Evolutionary conservation across 164 flowering plant genomes (phyloP).

Genomic region (Dillenia turbinata): DNA sequence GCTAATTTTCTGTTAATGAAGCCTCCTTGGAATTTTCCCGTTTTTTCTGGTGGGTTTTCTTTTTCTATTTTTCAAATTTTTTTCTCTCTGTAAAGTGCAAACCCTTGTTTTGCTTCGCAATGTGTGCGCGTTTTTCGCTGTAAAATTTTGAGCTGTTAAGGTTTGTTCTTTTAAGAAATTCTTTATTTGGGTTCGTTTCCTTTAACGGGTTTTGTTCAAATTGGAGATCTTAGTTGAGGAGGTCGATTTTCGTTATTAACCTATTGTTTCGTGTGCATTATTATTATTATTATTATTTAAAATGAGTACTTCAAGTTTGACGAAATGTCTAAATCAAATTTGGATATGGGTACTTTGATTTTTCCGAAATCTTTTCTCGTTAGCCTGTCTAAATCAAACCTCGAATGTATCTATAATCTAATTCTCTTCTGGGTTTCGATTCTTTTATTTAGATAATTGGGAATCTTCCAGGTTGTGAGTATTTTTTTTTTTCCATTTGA

Average conservation of each 20-base stretch:
- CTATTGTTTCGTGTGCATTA: no score
- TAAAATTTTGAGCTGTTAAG: background rate
- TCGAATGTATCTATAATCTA: no score
- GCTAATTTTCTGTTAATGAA: constrained; percentile 13
- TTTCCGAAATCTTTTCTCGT: no score
- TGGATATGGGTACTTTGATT: background rate
- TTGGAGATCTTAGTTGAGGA: constrained; percentile 11
- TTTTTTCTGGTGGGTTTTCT: constrained; percentile 24
- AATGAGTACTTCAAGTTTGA: constrained; percentile 3
- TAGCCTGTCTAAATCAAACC: no score
- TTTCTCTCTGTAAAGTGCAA: constrained; percentile 1
- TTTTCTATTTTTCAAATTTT: constrained; percentile 4
- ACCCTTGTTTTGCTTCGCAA: background rate
- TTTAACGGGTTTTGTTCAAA: background rate
- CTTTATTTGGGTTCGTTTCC: background rate
- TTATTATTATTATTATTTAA: background rate
- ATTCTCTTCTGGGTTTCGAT: no score
- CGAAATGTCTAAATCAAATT: constrained; percentile 10
- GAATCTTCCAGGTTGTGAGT: no score
- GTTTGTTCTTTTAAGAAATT: background rate
- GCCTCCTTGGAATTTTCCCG: constrained; percentile 26
- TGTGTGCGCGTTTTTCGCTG: background rate
- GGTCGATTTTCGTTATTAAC: background rate
- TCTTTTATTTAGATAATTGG: no score
- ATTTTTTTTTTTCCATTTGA: no score